phyloP scores from a whole-genome alignment of 2,329 filamentous ascomycete genomes.

The Ophiostoma montium region DNA sequence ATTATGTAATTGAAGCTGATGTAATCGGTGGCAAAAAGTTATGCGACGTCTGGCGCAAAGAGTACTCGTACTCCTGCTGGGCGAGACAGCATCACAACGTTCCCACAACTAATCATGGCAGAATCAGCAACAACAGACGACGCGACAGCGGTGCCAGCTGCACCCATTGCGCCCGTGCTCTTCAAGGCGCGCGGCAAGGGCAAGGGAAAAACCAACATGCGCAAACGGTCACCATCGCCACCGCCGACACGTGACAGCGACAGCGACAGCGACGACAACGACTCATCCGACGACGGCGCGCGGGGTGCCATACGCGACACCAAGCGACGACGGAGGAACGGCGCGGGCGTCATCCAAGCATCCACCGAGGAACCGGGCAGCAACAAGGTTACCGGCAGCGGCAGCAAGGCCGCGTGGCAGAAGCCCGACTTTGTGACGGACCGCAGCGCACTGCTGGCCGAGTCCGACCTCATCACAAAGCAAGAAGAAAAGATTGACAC shows the following conservation, averaged over 20 bases:
- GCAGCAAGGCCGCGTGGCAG: neutral
- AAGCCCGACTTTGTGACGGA: constrained; percentile 36
- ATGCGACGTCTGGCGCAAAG: neutral
- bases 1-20: neutral
- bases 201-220: constrained; percentile 51
- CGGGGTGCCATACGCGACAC: constrained; percentile 44
- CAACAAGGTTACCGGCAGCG: neutral
- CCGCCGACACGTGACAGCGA: constrained; percentile 51
- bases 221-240: constrained; percentile 70
- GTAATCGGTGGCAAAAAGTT: neutral
- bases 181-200: constrained; percentile 72
- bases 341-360: constrained; percentile 21
- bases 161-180: constrained; percentile 28
- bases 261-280: constrained; percentile 42
- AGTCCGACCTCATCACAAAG: constrained; percentile 83
- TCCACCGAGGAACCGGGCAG: constrained; percentile 18
- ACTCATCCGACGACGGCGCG: constrained; percentile 52
- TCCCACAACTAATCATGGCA: constrained; percentile 1
- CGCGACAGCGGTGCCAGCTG: constrained; percentile 16
- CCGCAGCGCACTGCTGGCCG: constrained; percentile 45
- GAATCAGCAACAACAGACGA: constrained; percentile 3
- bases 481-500: constrained; percentile 20
- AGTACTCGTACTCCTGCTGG: neutral
- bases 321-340: constrained; percentile 62
- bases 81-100: neutral